Conservation (phyloP, 495 filamentous ascomycete species). For the Penicillium canariense region DNA sequence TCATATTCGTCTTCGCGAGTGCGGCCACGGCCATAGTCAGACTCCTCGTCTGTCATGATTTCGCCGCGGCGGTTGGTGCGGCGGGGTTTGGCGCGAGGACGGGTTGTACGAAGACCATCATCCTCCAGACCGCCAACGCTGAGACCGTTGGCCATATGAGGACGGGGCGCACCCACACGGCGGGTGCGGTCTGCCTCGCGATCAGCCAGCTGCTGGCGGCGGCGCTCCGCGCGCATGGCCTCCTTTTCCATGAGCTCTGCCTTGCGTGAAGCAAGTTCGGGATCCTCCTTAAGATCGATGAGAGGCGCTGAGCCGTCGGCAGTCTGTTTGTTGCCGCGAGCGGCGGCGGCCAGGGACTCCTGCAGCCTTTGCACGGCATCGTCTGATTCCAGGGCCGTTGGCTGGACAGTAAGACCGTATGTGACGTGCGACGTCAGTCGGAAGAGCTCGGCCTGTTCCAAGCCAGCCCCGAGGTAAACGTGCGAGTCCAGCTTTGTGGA, state of each 20-base stretch:
- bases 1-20: slow-evolving; percentile 80
- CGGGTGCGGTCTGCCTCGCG: slow-evolving; percentile 61
- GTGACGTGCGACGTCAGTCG: slow-evolving; percentile 78
- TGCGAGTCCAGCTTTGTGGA: slow-evolving; percentile 71
- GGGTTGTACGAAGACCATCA: slow-evolving; percentile 47
- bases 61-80: slow-evolving; percentile 49
- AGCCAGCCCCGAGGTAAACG: slow-evolving; percentile 76
- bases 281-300: slow-evolving; percentile 67
- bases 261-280: slow-evolving; percentile 72
- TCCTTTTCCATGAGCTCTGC: slow-evolving; percentile 75
- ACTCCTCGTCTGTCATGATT: slow-evolving; percentile 54
- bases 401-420: slow-evolving; percentile 68
- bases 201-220: slow-evolving; percentile 64
- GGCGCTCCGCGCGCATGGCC: slow-evolving; percentile 62
- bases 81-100: slow-evolving; percentile 42
- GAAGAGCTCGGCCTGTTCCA: slow-evolving; percentile 65
- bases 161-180: slow-evolving; percentile 43
- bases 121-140: slow-evolving; percentile 75
- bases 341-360: slow-evolving; percentile 62
- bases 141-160: slow-evolving; percentile 57
- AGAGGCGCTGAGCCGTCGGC: slow-evolving; percentile 57
- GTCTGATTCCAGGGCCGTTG: slow-evolving; percentile 68
- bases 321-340: slow-evolving; percentile 54
- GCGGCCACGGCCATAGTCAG: slow-evolving; percentile 61
- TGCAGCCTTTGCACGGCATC: slow-evolving; percentile 75